Conservation (phyloP, 345 rosid species). For the Acer campestre region DNA sequence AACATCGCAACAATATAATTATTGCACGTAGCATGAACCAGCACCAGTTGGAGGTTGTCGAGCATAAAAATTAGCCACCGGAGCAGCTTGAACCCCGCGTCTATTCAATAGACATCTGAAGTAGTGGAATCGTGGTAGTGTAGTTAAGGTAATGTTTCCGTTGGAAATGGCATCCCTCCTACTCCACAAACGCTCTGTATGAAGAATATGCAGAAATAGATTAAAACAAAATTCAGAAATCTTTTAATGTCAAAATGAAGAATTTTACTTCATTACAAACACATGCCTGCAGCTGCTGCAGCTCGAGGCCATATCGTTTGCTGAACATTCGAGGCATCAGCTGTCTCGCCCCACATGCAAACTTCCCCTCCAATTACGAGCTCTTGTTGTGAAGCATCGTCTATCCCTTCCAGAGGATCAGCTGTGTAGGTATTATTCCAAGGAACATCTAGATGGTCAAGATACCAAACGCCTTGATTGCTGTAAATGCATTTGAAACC, state of each 20-base stretch:
- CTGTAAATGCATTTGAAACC: slow-evolving; percentile 92
- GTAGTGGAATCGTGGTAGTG: slow-evolving; percentile 72
- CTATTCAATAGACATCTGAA: slow-evolving; percentile 86
- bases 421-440: slow-evolving; percentile 74
- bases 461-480: slow-evolving; percentile 91
- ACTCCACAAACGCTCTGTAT: slow-evolving; percentile 84
- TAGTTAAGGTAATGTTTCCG: slow-evolving; percentile 48
- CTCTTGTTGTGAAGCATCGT: slow-evolving; percentile 51
- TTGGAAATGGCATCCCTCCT: slow-evolving; percentile 54
- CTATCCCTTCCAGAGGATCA: slow-evolving; percentile 83
- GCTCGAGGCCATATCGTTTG: slow-evolving; percentile 97
- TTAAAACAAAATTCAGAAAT: background rate
- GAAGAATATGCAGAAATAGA: background rate
- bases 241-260: background rate
- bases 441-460: slow-evolving; percentile 84
- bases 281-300: slow-evolving; percentile 82
- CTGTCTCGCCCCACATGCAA: slow-evolving; percentile 93
- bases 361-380: slow-evolving; percentile 97
- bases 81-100: slow-evolving; percentile 87
- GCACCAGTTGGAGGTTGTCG: slow-evolving; percentile 70
- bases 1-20: slow-evolving; percentile 13
- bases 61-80: slow-evolving; percentile 60
- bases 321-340: slow-evolving; percentile 80
- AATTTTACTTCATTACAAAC: background rate
- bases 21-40: slow-evolving; percentile 82